Evolutionary conservation across 768 basidiomycete genomes (phyloP).

Genomic region (Infundibulicybe gibba): DNA sequence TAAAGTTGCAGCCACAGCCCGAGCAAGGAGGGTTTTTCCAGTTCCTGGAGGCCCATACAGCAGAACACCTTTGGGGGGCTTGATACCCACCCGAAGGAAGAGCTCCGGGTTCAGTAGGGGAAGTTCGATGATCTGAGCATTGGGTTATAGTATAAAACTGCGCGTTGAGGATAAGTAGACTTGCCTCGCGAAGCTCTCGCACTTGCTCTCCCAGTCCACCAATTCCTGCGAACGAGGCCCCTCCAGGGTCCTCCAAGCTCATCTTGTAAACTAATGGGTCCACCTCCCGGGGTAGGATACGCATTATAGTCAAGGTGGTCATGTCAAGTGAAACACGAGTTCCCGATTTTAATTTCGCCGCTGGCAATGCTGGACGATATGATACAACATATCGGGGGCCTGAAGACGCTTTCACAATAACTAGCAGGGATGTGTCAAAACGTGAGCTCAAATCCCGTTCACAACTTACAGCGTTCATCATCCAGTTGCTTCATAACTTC

Average conservation of each 20-base stretch:
- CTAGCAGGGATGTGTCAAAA: constrained; percentile 29
- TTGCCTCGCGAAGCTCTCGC: constrained; percentile 89
- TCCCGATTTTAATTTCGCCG: constrained; percentile 86
- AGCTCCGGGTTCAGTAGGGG: constrained; percentile 93
- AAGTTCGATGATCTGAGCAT: constrained; percentile 83
- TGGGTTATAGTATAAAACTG: not conserved
- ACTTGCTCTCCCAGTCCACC: constrained; percentile 97
- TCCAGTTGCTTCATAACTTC: constrained; percentile 99
- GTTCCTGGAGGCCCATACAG: constrained; percentile 97
- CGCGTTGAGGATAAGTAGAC: constrained; percentile 12
- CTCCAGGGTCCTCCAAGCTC: constrained; percentile 97
- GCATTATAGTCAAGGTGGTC: constrained; percentile 99
- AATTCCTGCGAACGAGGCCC: constrained; percentile 93
- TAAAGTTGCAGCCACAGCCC: constrained; percentile 93
- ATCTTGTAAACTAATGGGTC: constrained; percentile 99
- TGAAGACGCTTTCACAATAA: constrained; percentile 98
- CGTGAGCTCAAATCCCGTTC: not conserved
- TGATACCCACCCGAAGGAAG: constrained; percentile 94
- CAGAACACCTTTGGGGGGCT: constrained; percentile 93
- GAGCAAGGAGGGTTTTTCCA: constrained; percentile 91
- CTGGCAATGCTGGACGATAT: constrained; percentile 90
- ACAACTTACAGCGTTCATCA: constrained; percentile 86
- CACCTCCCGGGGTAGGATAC: constrained; percentile 94
- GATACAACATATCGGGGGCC: constrained; percentile 99
- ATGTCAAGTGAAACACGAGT: constrained; percentile 97